Percentiles rank a stretch among this genome's conserved stretches.
Conservation (phyloP, 257 asterid genomes). For the Catharanthus roseus region DNA sequence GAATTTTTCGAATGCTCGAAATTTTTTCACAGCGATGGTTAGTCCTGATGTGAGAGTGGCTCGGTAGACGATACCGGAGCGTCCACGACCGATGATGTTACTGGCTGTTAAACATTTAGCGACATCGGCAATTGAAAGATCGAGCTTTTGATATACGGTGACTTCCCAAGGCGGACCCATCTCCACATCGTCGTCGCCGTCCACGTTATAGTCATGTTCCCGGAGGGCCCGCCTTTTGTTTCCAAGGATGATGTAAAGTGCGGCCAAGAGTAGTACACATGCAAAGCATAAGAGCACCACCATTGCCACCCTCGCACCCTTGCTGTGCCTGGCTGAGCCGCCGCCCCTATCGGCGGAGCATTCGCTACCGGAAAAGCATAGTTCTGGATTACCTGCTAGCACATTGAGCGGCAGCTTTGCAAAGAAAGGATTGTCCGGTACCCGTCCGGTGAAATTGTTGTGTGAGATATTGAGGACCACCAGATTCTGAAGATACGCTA, state of each 20-base stretch:
- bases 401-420: conserved; percentile 58
- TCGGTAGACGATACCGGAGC: conserved; percentile 57
- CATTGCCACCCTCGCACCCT: conserved; percentile 64
- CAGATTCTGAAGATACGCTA: conserved; percentile 56
- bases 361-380: conserved; percentile 50
- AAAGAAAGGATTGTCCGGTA: conserved; percentile 67
- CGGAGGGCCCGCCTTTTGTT: conserved; percentile 35
- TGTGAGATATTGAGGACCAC: conserved; percentile 66
- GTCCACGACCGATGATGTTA: conserved; percentile 62
- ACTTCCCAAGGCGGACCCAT: conserved; percentile 77
- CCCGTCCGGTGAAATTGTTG: conserved; percentile 66
- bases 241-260: conserved; percentile 55
- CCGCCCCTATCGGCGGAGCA: conserved; percentile 33
- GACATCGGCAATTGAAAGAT: conserved; percentile 49
- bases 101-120: conserved; percentile 40
- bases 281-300: conserved; percentile 63
- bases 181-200: conserved; percentile 44
- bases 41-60: conserved; percentile 39
- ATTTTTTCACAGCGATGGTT: conserved; percentile 57
- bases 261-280: conserved; percentile 40
- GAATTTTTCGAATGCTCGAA: conserved; percentile 42
- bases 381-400: conserved; percentile 46
- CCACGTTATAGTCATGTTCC: conserved; percentile 29
- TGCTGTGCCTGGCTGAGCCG: conserved; percentile 25
- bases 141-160: conserved; percentile 64